These are phyloP conservation scores for Xylaria nigripes DNA, from an alignment of 495 filamentous ascomycete species.

Conservation along the genomic window DNA sequence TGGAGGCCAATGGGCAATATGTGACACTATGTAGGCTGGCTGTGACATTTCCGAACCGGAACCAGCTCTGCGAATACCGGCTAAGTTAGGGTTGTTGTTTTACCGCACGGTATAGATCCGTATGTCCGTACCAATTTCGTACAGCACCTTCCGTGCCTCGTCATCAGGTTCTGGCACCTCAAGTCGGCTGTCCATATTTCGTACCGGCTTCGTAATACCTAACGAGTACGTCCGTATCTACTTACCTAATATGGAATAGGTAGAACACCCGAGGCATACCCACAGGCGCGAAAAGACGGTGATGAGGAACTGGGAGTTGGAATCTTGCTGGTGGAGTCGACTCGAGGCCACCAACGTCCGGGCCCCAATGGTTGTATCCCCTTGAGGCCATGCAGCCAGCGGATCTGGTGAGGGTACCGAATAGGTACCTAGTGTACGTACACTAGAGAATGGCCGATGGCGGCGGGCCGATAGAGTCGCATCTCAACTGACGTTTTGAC, in stretches of 20 bases:
- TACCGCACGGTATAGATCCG: too few species aligned
- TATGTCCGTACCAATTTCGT: neutral
- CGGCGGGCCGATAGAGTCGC: conserved; percentile 13
- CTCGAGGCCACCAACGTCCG: neutral
- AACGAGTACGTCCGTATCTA: neutral
- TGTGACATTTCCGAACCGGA: neutral
- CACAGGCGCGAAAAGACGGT: neutral
- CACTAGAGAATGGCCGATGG: conserved; percentile 8
- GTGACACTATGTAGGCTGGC: too few species aligned
- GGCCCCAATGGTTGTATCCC: conserved; percentile 1
- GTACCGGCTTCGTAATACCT: too few species aligned
- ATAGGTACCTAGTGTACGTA: too few species aligned
- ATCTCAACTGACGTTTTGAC: conserved; percentile 4
- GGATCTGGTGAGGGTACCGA: conserved; percentile 6
- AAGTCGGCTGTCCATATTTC: too few species aligned
- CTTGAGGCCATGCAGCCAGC: conserved; percentile 4
- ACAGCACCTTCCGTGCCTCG: too few species aligned
- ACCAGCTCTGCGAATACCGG: conserved; percentile 1
- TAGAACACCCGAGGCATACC: neutral
- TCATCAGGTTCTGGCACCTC: too few species aligned
- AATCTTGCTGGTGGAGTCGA: conserved; percentile 1
- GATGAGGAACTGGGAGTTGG: neutral
- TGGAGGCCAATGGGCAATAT: neutral
- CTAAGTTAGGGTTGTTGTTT: conserved; percentile 8
- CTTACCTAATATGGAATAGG: neutral